phyloP scores from a whole-genome alignment of 2,329 filamentous ascomycete species.

The Sordariomycetes sp. region DNA sequence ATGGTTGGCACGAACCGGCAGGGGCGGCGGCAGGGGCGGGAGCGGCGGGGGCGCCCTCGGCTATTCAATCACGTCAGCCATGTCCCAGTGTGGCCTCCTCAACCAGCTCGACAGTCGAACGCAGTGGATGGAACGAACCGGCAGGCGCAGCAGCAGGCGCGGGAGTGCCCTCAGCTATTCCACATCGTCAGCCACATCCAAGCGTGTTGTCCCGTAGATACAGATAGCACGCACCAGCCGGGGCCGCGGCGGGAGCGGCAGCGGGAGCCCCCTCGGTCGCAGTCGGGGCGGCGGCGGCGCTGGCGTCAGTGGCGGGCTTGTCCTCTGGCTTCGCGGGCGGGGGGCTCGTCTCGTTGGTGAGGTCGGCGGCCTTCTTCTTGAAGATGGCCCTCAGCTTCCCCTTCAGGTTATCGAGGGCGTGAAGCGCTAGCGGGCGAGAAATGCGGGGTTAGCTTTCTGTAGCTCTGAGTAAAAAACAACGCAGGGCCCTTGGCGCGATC shows the following conservation, averaged over 20 bases:
- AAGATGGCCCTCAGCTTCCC: conserved; percentile 42
- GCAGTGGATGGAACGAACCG: too few species aligned
- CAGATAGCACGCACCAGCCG: too few species aligned
- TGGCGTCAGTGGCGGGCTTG: conserved; percentile 17
- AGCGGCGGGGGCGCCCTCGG: conserved; percentile 9
- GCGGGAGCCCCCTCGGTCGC: conserved; percentile 4
- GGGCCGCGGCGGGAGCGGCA: conserved; percentile 12
- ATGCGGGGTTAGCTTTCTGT: neutral
- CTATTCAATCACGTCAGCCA: too few species aligned
- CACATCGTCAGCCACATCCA: too few species aligned
- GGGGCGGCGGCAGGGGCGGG: conserved; percentile 1
- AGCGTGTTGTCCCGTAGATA: too few species aligned
- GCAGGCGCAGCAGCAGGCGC: conserved; percentile 6
- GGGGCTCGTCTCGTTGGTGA: neutral
- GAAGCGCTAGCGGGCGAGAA: conserved; percentile 24
- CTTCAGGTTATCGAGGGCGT: conserved; percentile 44
- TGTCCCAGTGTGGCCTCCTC: too few species aligned
- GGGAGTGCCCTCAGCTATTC: too few species aligned
- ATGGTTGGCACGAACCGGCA: neutral
- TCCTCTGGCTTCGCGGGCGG: conserved; percentile 10
- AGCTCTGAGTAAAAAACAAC: neutral
- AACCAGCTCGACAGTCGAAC: too few species aligned
- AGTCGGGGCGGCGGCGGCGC: too few species aligned
- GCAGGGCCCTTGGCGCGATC: neutral
- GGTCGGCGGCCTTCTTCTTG: conserved; percentile 29